Conservation (phyloP, 805 yeast species). For the Lipomyces yamanashiensis region DNA sequence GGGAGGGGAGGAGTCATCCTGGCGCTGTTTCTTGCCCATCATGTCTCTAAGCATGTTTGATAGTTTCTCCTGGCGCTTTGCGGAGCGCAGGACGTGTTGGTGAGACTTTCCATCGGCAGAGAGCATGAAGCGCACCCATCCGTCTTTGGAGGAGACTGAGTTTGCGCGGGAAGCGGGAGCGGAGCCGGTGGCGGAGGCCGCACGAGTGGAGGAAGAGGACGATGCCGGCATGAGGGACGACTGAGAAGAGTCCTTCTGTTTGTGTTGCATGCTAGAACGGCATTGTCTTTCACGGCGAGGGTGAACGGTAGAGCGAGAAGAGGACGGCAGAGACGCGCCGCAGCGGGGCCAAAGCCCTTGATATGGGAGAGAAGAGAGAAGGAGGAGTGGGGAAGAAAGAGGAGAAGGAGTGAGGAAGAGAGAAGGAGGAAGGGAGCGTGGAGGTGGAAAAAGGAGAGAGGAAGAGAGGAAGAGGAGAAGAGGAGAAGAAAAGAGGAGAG, state of each 20-base stretch:
- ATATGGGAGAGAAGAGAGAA: constrained; percentile 4
- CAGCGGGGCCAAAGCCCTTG: constrained; percentile 19
- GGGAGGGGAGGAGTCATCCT: constrained; percentile 23
- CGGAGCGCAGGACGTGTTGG: constrained; percentile 75
- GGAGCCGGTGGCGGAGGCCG: constrained; percentile 5
- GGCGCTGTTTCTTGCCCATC: constrained; percentile 41
- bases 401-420: background rate
- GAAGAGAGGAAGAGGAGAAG: too few relatives aligned
- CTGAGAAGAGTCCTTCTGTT: constrained; percentile 6
- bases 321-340: constrained; percentile 15
- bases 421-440: constrained; percentile 2
- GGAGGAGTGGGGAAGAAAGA: background rate
- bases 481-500: too few relatives aligned
- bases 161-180: constrained; percentile 6
- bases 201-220: constrained; percentile 1
- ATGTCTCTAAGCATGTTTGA: constrained; percentile 66
- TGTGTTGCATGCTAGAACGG: constrained; percentile 9
- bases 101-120: constrained; percentile 65
- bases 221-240: constrained; percentile 1
- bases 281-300: background rate
- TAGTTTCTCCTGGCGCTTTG: constrained; percentile 54
- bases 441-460: background rate
- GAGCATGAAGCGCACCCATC: constrained; percentile 31
- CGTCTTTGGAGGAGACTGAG: constrained; percentile 24
- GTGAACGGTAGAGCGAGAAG: background rate